Evolutionary conservation across 2,329 filamentous ascomycete species (phyloP).

Genomic region (Calonectria ilicicola): DNA sequence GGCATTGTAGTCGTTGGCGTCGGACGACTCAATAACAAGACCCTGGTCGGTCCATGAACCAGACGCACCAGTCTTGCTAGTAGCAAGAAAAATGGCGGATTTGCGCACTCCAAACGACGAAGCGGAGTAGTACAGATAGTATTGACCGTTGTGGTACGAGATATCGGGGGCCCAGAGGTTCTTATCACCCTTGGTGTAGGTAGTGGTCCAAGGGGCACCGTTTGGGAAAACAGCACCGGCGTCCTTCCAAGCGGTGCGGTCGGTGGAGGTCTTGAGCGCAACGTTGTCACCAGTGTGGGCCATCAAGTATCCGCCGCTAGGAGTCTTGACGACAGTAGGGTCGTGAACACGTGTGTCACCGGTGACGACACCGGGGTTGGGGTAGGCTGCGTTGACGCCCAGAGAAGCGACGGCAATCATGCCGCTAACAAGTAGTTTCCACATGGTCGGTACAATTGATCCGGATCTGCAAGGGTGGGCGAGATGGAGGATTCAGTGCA

Average conservation of each 20-base stretch:
- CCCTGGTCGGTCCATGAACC: not conserved
- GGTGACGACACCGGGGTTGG: conserved; percentile 5
- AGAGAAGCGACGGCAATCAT: conserved; percentile 1
- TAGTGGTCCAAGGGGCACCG: not conserved
- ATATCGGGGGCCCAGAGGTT: conserved; percentile 67
- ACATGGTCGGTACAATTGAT: not conserved
- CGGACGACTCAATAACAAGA: not conserved
- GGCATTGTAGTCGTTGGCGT: not conserved
- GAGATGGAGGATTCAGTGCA: not conserved
- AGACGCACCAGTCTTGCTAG: not conserved
- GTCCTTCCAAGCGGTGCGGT: conserved; percentile 1
- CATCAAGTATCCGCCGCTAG: not conserved
- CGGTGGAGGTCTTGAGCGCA: not conserved
- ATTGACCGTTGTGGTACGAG: conserved; percentile 47
- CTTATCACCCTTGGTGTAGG: conserved; percentile 44
- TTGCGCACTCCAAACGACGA: conserved; percentile 43
- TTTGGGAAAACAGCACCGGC: not conserved
- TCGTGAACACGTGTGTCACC: conserved; percentile 4
- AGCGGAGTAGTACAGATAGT: conserved; percentile 49
- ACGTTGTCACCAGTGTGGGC: not conserved
- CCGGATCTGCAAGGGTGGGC: not conserved
- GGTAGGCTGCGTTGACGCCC: not conserved
- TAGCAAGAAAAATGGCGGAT: not conserved
- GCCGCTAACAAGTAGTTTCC: conserved; percentile 12
- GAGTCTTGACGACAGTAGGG: conserved; percentile 2